Conservation (phyloP, 148 eudicot species). For the Vaccinium myrtillus region DNA sequence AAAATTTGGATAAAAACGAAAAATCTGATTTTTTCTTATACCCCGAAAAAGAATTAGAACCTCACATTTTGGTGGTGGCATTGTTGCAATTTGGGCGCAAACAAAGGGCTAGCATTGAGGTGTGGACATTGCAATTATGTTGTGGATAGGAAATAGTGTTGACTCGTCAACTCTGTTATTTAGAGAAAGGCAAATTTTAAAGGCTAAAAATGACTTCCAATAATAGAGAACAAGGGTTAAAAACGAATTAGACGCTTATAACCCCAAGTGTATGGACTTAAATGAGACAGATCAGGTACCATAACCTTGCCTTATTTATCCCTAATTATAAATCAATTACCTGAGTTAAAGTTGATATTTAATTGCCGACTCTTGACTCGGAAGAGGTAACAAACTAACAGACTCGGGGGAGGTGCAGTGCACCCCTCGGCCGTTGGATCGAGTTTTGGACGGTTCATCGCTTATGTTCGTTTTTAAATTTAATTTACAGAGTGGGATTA, state of each 20-base stretch:
- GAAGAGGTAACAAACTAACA: no score
- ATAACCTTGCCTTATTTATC: neutral
- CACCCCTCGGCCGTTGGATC: no score
- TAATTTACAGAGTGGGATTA: no score
- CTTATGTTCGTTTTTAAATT: no score
- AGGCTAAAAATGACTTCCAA: neutral
- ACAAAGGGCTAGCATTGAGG: neutral
- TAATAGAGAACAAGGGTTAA: neutral
- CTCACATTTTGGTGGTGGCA: neutral
- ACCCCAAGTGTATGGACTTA: neutral
- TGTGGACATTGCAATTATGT: neutral
- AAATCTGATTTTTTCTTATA: neutral
- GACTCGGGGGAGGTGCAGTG: no score
- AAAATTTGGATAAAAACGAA: neutral
- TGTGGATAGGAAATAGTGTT: neutral
- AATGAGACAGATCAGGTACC: neutral
- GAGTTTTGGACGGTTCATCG: no score
- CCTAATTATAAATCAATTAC: neutral
- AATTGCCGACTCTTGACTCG: no score
- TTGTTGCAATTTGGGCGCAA: neutral
- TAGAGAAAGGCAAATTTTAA: neutral
- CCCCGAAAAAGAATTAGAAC: neutral
- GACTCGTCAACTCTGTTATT: neutral
- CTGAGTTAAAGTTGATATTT: no score
- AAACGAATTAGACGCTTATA: neutral